These are phyloP conservation scores for Teunomyces aglyptinius DNA, from an alignment of 805 yeast species.

Conservation along the genomic window DNA sequence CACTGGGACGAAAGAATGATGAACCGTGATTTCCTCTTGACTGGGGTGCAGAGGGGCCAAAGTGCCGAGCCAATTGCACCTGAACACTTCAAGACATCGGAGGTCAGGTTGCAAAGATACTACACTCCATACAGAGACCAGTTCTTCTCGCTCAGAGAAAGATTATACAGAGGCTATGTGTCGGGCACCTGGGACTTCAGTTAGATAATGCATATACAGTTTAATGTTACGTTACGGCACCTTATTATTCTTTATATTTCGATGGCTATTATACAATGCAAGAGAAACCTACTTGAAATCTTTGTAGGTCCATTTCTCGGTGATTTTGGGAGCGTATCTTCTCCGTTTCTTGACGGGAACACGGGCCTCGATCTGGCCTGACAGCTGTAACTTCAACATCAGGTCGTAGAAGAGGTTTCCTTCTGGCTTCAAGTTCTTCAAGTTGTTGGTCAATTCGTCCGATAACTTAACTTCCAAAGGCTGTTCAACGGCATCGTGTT, in stretches of 20 bases:
- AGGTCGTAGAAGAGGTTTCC: slow-evolving; percentile 84
- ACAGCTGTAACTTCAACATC: slow-evolving; percentile 74
- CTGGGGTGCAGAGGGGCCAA: slow-evolving; percentile 74
- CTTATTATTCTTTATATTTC: too few species aligned
- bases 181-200: slow-evolving; percentile 45
- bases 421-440: slow-evolving; percentile 84
- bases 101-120: slow-evolving; percentile 36
- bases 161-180: slow-evolving; percentile 46
- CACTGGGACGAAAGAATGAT: slow-evolving; percentile 47
- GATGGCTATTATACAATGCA: slow-evolving; percentile 3
- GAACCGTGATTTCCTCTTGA: slow-evolving; percentile 73
- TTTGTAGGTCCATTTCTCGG: slow-evolving; percentile 93
- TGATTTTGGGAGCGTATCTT: slow-evolving; percentile 68
- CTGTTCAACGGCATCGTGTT: slow-evolving; percentile 39
- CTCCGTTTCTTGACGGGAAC: slow-evolving; percentile 63
- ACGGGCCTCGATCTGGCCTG: slow-evolving; percentile 86
- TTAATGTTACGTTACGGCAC: too few species aligned
- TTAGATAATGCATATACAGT: slow-evolving; percentile 8
- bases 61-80: slow-evolving; percentile 66
- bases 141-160: slow-evolving; percentile 45
- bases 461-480: slow-evolving; percentile 78
- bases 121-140: slow-evolving; percentile 48
- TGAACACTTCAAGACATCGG: slow-evolving; percentile 71
- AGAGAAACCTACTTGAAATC: slow-evolving; percentile 59
- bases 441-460: slow-evolving; percentile 82